Percentiles rank a stretch among this genome's conserved stretches.
Evolutionary conservation across 208 protist genomes (phyloP).

Genomic region (Trypanosoma cruzi): DNA sequence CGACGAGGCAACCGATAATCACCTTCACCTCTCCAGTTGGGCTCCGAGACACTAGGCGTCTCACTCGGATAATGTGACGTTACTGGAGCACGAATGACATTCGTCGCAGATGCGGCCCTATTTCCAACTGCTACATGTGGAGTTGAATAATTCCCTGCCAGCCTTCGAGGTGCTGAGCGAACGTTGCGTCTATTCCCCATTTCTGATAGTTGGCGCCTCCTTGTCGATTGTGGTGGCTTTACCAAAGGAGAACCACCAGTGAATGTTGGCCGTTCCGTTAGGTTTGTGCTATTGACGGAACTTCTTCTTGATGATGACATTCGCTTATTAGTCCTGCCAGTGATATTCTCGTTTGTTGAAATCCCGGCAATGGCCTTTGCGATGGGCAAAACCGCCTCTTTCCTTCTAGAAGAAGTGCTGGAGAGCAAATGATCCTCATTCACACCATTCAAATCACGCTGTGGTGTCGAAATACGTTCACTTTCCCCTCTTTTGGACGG

Average conservation of each 20-base stretch:
- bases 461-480: background rate
- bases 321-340: background rate
- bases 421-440: background rate
- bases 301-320: background rate
- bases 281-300: background rate
- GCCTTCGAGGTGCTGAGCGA: conserved; percentile 2
- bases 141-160: background rate
- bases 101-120: too few species aligned
- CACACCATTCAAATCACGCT: background rate
- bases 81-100: background rate
- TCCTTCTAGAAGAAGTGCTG: background rate
- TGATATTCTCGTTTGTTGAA: background rate
- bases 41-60: background rate
- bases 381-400: background rate
- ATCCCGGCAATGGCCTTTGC: background rate
- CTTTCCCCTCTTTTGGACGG: background rate
- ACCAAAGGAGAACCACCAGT: background rate
- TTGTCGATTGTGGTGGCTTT: background rate
- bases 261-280: background rate
- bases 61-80: background rate
- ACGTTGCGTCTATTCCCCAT: background rate
- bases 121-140: background rate
- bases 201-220: background rate
- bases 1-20: background rate
- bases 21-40: background rate